Conservation (phyloP, 768 basidiomycete species). For the Mycena pura region DNA sequence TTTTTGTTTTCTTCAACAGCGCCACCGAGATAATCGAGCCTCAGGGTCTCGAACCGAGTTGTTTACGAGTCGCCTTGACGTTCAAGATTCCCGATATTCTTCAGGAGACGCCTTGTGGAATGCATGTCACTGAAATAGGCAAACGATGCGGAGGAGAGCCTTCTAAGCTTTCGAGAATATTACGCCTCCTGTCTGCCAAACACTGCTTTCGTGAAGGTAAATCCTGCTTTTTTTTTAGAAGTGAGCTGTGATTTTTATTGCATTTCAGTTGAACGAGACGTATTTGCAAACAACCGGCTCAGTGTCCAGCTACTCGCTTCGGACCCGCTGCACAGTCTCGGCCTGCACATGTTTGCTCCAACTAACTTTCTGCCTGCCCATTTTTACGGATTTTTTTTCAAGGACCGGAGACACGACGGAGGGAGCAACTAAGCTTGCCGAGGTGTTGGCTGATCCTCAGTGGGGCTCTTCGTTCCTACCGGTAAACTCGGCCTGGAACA, state of each 20-base stretch:
- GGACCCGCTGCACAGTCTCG: slow-evolving; percentile 24
- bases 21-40: not conserved
- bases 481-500: slow-evolving; percentile 20
- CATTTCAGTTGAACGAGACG: slow-evolving; percentile 27
- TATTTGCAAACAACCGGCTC: slow-evolving; percentile 36
- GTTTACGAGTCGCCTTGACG: slow-evolving; percentile 16
- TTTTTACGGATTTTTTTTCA: not conserved
- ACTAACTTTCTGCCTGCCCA: not conserved
- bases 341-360: slow-evolving; percentile 15
- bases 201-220: slow-evolving; percentile 39
- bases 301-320: slow-evolving; percentile 26
- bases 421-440: slow-evolving; percentile 14
- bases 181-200: slow-evolving; percentile 34
- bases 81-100: slow-evolving; percentile 35
- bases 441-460: slow-evolving; percentile 20
- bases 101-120: slow-evolving; percentile 29
- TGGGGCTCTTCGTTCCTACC: slow-evolving; percentile 24
- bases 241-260: not conserved
- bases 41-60: slow-evolving; percentile 23
- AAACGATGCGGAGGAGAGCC: slow-evolving; percentile 26
- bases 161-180: slow-evolving; percentile 34
- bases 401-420: slow-evolving; percentile 21
- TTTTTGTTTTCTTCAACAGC: not conserved
- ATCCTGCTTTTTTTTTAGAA: not conserved
- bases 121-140: slow-evolving; percentile 32